These are phyloP conservation scores for Solanum megistacrolobum DNA, from an alignment of 257 asterid genomes.

Conservation along the genomic window DNA sequence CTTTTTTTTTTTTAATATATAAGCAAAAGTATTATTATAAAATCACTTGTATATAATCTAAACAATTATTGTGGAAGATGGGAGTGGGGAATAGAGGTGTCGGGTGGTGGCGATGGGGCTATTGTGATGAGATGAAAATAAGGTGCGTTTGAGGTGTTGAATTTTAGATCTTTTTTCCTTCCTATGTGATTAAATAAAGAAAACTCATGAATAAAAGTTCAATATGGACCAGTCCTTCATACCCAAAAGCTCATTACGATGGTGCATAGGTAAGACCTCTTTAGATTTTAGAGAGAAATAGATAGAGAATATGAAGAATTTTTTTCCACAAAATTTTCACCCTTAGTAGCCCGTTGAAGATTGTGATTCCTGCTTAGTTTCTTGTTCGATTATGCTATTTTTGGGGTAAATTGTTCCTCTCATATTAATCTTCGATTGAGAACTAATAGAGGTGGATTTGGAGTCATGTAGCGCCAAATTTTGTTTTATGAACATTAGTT, in stretches of 20 bases:
- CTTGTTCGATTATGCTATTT: background rate
- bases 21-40: too few relatives aligned
- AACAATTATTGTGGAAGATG: background rate
- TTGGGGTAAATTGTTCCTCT: background rate
- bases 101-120: background rate
- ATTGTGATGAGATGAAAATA: background rate
- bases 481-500: too few relatives aligned
- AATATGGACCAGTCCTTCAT: too few relatives aligned
- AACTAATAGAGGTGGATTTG: background rate
- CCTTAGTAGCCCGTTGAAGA: background rate
- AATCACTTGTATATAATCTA: background rate
- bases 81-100: background rate
- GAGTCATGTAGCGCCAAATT: background rate
- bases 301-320: background rate
- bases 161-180: too few relatives aligned
- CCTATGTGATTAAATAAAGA: too few relatives aligned
- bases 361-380: background rate
- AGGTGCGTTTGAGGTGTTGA: background rate
- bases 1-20: accelerated
- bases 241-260: too few relatives aligned
- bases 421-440: too few relatives aligned
- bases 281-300: too few relatives aligned
- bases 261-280: background rate
- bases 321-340: too few relatives aligned
- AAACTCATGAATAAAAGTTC: too few relatives aligned